Percentiles rank a stretch among this genome's conserved stretches.
Evolutionary conservation across 345 rosid species (phyloP).

Genomic region (Barbarea vulgaris): DNA sequence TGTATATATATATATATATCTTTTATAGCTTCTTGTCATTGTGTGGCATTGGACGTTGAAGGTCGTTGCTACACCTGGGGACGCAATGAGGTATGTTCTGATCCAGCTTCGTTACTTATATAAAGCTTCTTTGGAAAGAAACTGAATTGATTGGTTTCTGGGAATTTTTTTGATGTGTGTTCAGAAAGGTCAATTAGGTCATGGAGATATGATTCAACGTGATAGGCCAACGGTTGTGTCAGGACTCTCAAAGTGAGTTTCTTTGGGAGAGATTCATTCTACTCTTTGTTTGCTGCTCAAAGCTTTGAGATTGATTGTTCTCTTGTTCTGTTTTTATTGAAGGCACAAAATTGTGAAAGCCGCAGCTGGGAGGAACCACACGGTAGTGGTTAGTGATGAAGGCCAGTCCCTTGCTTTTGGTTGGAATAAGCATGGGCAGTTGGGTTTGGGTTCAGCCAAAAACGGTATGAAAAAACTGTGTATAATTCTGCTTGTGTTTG

Average conservation of each 20-base stretch:
- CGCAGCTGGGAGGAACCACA: constrained; percentile 77
- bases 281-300: background rate
- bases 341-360: constrained; percentile 81
- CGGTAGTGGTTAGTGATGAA: constrained; percentile 76
- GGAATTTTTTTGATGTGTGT: constrained; percentile 35
- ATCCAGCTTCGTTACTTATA: background rate
- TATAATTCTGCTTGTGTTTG: background rate
- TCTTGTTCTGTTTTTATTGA: constrained; percentile 24
- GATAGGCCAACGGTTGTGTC: constrained; percentile 93
- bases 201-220: constrained; percentile 89
- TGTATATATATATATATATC: background rate
- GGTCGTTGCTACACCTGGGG: constrained; percentile 99
- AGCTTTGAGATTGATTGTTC: background rate
- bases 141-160: constrained; percentile 24
- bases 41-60: constrained; percentile 93
- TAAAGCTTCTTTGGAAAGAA: background rate
- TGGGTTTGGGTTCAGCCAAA: constrained; percentile 78
- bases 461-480: constrained; percentile 53
- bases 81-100: constrained; percentile 75
- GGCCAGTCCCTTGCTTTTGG: constrained; percentile 89
- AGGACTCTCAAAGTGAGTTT: constrained; percentile 78
- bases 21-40: constrained; percentile 83
- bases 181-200: constrained; percentile 97
- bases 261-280: background rate
- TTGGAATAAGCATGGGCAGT: constrained; percentile 96